Evolutionary conservation across 192 early-diverging fungal species (phyloP).

Genomic region (Backusella parvicylindrica): DNA sequence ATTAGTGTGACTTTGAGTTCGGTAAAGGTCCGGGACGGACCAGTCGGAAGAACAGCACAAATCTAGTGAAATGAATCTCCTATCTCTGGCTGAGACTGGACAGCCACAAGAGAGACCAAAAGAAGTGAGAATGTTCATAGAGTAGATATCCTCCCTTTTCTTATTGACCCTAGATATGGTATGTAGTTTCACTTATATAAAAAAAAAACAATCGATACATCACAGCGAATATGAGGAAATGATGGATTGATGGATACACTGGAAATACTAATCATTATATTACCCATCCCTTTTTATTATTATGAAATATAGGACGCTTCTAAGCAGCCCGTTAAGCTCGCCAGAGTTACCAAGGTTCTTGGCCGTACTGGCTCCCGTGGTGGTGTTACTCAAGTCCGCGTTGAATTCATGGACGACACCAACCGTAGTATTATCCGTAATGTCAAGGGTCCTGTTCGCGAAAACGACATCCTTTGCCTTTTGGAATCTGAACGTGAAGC

Average conservation of each 20-base stretch:
- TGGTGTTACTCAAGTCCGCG: conserved; percentile 99
- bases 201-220: neutral
- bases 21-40: neutral
- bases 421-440: conserved; percentile 98
- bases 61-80: conserved; percentile 1
- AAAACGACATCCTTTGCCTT: conserved; percentile 93
- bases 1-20: neutral
- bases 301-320: conserved; percentile 22
- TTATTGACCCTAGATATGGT: conserved; percentile 13
- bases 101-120: neutral
- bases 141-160: conserved; percentile 13
- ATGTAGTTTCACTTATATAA: neutral
- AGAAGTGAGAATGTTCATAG: neutral
- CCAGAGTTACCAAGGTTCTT: conserved; percentile 93
- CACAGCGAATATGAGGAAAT: neutral
- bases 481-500: conserved; percentile 99
- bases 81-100: neutral
- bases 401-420: conserved; percentile 96
- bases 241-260: conserved; percentile 15
- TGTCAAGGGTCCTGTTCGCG: conserved; percentile 98
- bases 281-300: too few relatives aligned
- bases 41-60: neutral
- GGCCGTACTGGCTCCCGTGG: conserved; percentile 99
- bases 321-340: conserved; percentile 78
- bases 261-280: neutral